phyloP scores from a whole-genome alignment of 139 green algal genomes.

The Haematococcus lacustris region DNA sequence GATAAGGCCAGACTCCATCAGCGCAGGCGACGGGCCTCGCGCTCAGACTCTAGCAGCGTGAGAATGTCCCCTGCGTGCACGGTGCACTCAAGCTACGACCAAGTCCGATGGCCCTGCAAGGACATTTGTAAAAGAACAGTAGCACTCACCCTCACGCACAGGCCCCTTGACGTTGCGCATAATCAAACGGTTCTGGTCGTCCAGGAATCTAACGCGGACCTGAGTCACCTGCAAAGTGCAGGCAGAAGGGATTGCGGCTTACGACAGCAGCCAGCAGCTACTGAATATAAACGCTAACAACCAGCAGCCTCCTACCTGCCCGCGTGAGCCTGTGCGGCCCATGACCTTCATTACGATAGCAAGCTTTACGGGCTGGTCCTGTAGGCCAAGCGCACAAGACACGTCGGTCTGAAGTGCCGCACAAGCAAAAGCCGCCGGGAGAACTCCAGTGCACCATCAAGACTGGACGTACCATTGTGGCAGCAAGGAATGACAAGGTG shows the following conservation, averaged over 20 bases:
- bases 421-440: no score
- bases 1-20: no score
- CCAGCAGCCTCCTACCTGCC: conserved; percentile 62
- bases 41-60: conserved; percentile 97
- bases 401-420: no score
- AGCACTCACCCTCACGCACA: conserved; percentile 84
- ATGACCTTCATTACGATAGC: conserved; percentile 99
- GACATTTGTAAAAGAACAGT: background rate
- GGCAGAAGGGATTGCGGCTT: background rate
- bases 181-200: conserved; percentile 96
- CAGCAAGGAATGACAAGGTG: no score
- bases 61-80: conserved; percentile 85
- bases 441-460: no score
- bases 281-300: no score
- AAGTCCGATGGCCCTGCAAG: background rate
- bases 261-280: background rate
- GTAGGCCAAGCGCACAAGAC: no score
- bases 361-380: conserved; percentile 89
- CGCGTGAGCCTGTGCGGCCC: conserved; percentile 91
- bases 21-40: conserved; percentile 89
- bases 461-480: no score
- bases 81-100: background rate
- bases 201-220: conserved; percentile 98
- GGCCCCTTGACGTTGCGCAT: conserved; percentile 99
- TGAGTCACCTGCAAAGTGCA: conserved; percentile 86